A percentile compares a stretch with the other conserved stretches of the same genome.
These are phyloP conservation scores for Pseudogymnoascus destructans DNA, from an alignment of 2,329 filamentous ascomycete species.

Conservation along the genomic window DNA sequence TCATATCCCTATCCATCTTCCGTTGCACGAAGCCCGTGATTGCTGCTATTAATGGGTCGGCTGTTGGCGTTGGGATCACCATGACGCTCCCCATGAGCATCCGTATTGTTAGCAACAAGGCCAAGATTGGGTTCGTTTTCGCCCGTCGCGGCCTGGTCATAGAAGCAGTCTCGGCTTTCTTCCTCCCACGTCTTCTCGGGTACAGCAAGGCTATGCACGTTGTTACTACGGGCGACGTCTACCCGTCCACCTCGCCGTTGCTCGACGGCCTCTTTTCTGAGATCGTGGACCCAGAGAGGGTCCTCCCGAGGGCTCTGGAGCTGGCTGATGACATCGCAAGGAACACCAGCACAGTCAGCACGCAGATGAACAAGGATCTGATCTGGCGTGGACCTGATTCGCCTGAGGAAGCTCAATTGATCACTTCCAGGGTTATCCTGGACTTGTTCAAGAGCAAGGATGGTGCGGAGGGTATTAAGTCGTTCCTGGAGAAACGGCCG, in stretches of 20 bases:
- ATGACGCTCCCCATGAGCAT: conserved; percentile 43
- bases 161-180: conserved; percentile 58
- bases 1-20: conserved; percentile 39
- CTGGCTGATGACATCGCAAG: conserved; percentile 51
- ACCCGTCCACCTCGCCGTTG: conserved; percentile 35
- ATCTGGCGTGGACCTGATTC: conserved; percentile 45
- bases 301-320: conserved; percentile 49
- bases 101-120: conserved; percentile 36
- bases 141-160: conserved; percentile 52
- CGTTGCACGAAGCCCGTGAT: conserved; percentile 44
- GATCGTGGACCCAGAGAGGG: conserved; percentile 43
- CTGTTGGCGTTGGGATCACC: conserved; percentile 46
- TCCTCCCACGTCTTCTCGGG: conserved; percentile 56
- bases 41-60: conserved; percentile 43
- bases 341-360: conserved; percentile 50
- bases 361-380: conserved; percentile 54
- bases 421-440: conserved; percentile 53
- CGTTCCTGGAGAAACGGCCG: conserved; percentile 47
- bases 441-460: conserved; percentile 44
- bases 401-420: conserved; percentile 54
- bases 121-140: conserved; percentile 62
- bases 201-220: conserved; percentile 47
- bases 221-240: conserved; percentile 50
- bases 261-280: conserved; percentile 54
- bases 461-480: conserved; percentile 45